These are phyloP conservation scores for Graphilbum ipis-grandicollis DNA, from an alignment of 2,329 filamentous ascomycete genomes.

Conservation along the genomic window DNA sequence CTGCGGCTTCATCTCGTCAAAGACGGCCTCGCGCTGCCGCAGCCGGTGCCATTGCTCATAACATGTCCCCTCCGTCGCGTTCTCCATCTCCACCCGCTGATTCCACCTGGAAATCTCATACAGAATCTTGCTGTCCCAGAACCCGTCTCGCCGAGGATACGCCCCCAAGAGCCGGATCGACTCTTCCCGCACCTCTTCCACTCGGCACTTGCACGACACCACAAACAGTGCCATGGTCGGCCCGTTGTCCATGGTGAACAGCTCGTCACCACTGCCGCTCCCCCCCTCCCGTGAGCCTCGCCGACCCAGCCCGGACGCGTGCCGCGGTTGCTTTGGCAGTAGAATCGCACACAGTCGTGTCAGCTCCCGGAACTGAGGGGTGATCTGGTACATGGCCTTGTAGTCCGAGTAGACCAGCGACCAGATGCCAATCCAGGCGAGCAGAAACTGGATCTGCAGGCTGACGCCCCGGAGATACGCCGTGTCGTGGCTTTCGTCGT, in stretches of 20 bases:
- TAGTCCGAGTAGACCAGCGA: conserved; percentile 21
- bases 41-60: conserved; percentile 12
- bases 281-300: background rate
- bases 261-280: conserved; percentile 11
- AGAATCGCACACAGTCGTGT: conserved; percentile 20
- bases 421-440: conserved; percentile 21
- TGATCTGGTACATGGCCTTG: conserved; percentile 19
- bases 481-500: background rate
- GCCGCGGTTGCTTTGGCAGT: conserved; percentile 12
- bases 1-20: conserved; percentile 4
- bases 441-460: conserved; percentile 24
- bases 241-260: conserved; percentile 27
- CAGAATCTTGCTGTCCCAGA: conserved; percentile 23
- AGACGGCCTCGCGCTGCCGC: conserved; percentile 1
- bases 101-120: conserved; percentile 21
- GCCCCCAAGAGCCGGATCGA: conserved; percentile 21
- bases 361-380: conserved; percentile 24
- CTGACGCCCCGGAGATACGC: conserved; percentile 20
- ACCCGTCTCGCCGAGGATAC: conserved; percentile 24
- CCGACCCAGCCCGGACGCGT: background rate
- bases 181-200: conserved; percentile 19
- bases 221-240: conserved; percentile 27
- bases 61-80: conserved; percentile 15
- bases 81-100: conserved; percentile 16
- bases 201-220: conserved; percentile 22